Base-by-base conservation (phyloP, 495 filamentous ascomycete genomes). In the Aspergillus wentii region DNA sequence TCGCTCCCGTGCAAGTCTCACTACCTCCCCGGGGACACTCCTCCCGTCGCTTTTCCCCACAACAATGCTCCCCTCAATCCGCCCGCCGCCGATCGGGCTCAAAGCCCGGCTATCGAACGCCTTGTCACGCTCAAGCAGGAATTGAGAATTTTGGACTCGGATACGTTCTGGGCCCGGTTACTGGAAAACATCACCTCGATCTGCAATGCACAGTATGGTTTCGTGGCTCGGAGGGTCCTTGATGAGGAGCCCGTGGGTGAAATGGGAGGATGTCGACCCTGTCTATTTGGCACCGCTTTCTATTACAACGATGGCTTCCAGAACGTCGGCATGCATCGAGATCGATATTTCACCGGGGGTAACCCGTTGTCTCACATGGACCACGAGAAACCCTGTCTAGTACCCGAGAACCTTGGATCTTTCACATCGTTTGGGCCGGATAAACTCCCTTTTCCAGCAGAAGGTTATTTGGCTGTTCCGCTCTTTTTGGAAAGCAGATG, bases 381-480 rank as follows among this genome's bases (percentile, higher is more conserved):
- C 41, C 74, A 85, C 45, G 81, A 85, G 56, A 80, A 85, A 52
- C 80, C 86, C 13, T 84, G 85, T 50, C 55, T 89, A 33, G 79
- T 88, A 19, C 78, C 83, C 2, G 75, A 84, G 32, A 66, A 72
- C 23, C 58, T 88, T 36, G 66, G 63, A 25, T 71, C 78, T 11
- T 73, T 82, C 40, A 67, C 75, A 11, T 66, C 72, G 9, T 71
- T 76, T 41, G 83, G 80, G 28, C 76, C 75, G 14, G 82, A 84
- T 52, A 45, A 64, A 23, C 64, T 83, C 2, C 72, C 76, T 0
- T 78, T 80, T 33, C 62, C 74, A 11, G 75, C 75, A 8, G 83
- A 88, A 44, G 83, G 80, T 5, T 86, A 85, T 45, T 59, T 90
- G 33, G 79, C 79, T 8, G 62, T 87, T n/a, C 85, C 85, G 1